These are phyloP conservation scores for Ogataea naganishii DNA, from an alignment of 805 yeast genomes.

Conservation along the genomic window DNA sequence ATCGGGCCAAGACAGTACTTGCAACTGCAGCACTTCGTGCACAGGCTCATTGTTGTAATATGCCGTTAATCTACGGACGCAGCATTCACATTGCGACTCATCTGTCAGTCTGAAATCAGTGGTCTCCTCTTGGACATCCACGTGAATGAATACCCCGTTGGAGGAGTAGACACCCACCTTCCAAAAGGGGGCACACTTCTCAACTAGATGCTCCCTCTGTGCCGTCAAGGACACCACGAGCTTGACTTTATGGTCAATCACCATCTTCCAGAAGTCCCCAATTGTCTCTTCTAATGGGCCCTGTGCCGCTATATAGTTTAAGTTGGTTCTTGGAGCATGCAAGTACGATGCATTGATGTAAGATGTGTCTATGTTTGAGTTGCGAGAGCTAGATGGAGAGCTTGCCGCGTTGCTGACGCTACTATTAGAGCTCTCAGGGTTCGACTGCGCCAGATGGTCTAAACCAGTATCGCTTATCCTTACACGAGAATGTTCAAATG, in stretches of 20 bases:
- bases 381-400: constrained; percentile 7
- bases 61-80: constrained; percentile 33
- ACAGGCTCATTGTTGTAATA: constrained; percentile 7
- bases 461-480: constrained; percentile 29
- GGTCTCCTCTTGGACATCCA: constrained; percentile 16
- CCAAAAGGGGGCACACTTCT: constrained; percentile 85
- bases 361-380: constrained; percentile 29
- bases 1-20: constrained; percentile 78
- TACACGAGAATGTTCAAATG: constrained; percentile 82
- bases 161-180: constrained; percentile 41
- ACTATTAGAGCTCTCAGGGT: neutral
- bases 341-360: constrained; percentile 87
- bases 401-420: neutral
- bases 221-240: constrained; percentile 70
- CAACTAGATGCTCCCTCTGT: constrained; percentile 65
- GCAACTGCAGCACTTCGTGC: constrained; percentile 63
- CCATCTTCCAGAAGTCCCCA: constrained; percentile 79
- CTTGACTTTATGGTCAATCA: constrained; percentile 53
- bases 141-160: constrained; percentile 14
- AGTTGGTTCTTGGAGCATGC: constrained; percentile 25
- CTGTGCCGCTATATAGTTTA: constrained; percentile 74
- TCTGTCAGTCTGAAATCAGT: constrained; percentile 17
- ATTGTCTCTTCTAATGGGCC: constrained; percentile 76
- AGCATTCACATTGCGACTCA: constrained; percentile 13
- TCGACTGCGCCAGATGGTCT: constrained; percentile 3